Percentiles rank a stretch among this genome's conserved stretches.
These are phyloP conservation scores for Pyrenophora graminea DNA, from an alignment of 2,329 filamentous ascomycete genomes.

Conservation along the genomic window DNA sequence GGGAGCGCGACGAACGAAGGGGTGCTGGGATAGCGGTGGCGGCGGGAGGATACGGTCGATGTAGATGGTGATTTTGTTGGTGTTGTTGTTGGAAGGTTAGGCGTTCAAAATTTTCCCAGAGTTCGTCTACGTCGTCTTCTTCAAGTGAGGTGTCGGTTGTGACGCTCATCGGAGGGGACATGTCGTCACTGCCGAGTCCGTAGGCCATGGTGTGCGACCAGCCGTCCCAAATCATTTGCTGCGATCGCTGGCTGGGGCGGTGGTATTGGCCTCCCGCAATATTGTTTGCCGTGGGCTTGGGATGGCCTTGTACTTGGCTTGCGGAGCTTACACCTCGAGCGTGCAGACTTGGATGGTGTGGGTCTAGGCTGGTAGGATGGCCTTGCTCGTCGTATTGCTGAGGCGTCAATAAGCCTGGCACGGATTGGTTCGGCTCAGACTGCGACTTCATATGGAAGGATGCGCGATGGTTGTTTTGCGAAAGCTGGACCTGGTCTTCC, in stretches of 20 bases:
- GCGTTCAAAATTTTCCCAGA: conserved; percentile 41
- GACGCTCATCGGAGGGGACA: conserved; percentile 37
- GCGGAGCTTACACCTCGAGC: conserved; percentile 43
- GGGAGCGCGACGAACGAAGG: conserved; percentile 17
- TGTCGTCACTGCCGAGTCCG: conserved; percentile 36
- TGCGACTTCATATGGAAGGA: conserved; percentile 48
- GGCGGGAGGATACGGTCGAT: conserved; percentile 15
- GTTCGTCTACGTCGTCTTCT: conserved; percentile 43
- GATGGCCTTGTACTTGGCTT: conserved; percentile 37
- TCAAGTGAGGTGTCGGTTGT: conserved; percentile 39
- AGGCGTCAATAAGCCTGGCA: conserved; percentile 44
- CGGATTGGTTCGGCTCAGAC: conserved; percentile 46
- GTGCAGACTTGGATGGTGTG: conserved; percentile 37
- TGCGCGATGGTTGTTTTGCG: conserved; percentile 44
- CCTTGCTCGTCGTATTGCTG: conserved; percentile 44
- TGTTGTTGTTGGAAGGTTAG: conserved; percentile 11
- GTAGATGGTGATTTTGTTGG: conserved; percentile 2
- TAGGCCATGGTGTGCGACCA: conserved; percentile 43
- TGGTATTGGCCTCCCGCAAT: conserved; percentile 24
- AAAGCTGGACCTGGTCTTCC: conserved; percentile 50
- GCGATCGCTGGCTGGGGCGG: conserved; percentile 32
- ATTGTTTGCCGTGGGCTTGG: conserved; percentile 29
- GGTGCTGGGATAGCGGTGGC: background rate
- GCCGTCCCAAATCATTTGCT: conserved; percentile 38
- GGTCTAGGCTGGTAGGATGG: conserved; percentile 35